Evolutionary conservation across 2,329 filamentous ascomycete species (phyloP), one percentile per base, ranked within the genome.

Genomic region (Amphichorda felina): DNA sequence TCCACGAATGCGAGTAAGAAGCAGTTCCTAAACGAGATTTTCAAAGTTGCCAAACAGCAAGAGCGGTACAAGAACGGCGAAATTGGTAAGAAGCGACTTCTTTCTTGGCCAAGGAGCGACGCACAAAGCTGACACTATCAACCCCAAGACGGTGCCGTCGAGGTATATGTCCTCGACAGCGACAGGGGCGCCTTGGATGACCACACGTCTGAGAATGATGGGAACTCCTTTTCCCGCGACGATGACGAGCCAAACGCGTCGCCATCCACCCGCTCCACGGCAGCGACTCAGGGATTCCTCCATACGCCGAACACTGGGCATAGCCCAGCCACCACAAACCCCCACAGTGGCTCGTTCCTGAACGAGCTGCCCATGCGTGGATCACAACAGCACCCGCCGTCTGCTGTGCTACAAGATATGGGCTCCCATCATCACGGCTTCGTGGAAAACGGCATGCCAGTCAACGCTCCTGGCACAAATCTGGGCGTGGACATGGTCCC

Each of bases 21-120:
- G 38, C 60, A 63, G 0, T 74, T 64, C 33, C 47, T 80, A 8
- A 68, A 64, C 36, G 74, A 79, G 45, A 69, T 79, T 8, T 79
- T 80, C 56, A 70, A 67, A 40, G 64, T 80, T 21, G 75, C 75
- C 1, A 63, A 56, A 37, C 53, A 60, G 21, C 70, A 80, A 42
- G 72, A 78, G 47, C 59, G 67, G 4, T 77, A 56, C 45, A 68
- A 59, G 42, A 64, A 68, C 30, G 66, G 64, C 18, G 70, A 75
- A 45, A 70, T 78, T 34, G 73, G 75, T 78, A 51, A 43, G 63
- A n/a, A 27, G 4, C n/a, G n/a, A 30, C 21, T 27, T 19, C 3
- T 18, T 21, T 4, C 16, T n/a, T n/a, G 19, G 6, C 21, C 25
- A 2, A 16, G 22, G 11, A 15, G 14, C 8, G 26, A 28, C 3